Evolutionary conservation across 1,139 yeast genomes (phyloP), one percentile per base, ranked within the genome.

Genomic region (Blastobotrys ciferrii): DNA sequence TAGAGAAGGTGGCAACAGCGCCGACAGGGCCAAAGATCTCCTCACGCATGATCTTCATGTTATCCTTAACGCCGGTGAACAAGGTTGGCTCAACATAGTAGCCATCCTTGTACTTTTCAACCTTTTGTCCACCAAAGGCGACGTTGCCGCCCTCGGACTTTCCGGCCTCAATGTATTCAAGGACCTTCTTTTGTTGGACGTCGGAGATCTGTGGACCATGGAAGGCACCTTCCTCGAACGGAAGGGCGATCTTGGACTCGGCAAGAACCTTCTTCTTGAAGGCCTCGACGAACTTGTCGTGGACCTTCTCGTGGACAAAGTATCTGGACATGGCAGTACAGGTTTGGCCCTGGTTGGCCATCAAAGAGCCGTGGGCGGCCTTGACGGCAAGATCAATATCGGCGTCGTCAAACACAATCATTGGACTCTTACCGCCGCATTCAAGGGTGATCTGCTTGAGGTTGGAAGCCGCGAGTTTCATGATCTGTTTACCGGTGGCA

Each of bases 1-100:
- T 78, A 48, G 71, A 70, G 69, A 87, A 87, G 66, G 80, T 82
- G 54, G 82, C 73, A 43, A 84, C 71, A 15, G 87, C 78, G 42
- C 84, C 87, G 45, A 87, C 94, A n/a, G 96, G 96, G 25, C 96
- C 96, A 62, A 87, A 87, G 57, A 87, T 87, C 68, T 82, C 89
- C 58, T 82, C 87, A 64, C 71, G 76, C 55, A 80, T 82, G 61
- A 84, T 81, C 62, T 69, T 70, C 84, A 81, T 80, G 56, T 76
- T 72, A 61, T 78, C 83, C 37, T 66, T 70, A 53, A 81, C 87
- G 61, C 81, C 80, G 55, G 81, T 76, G 58, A 84, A 83, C 52
- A 84, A 74, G 42, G 91, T 84, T 66, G 91, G 89, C 65, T 77
- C 72, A 53, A 84, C 67, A 60, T 79, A 84, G 72, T 66, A 83